Evolutionary conservation across 1,139 yeast genomes (phyloP).

Genomic region (Saccharomyces hybrid): DNA sequence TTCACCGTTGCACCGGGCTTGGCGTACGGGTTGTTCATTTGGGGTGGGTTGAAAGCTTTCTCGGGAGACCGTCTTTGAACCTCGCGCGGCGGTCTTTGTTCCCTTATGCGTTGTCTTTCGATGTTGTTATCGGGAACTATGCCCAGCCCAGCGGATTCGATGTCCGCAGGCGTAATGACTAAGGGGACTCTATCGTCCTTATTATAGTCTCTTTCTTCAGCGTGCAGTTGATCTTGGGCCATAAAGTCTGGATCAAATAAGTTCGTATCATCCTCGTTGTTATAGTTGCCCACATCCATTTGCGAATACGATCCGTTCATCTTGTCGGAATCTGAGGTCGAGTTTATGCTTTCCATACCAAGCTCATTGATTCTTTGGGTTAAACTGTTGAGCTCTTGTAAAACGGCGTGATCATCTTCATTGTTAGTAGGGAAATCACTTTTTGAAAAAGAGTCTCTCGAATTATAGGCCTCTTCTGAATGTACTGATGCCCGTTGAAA

Average conservation of each 20-base stretch:
- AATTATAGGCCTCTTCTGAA: neutral
- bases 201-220: slow-evolving; percentile 15
- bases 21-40: neutral
- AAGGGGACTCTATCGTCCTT: slow-evolving; percentile 6
- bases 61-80: neutral
- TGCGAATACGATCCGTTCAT: neutral
- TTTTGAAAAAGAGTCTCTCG: neutral
- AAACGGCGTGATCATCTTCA: slow-evolving; percentile 2
- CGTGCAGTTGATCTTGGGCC: slow-evolving; percentile 26
- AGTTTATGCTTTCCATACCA: slow-evolving; percentile 8
- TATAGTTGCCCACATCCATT: neutral
- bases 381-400: slow-evolving; percentile 12
- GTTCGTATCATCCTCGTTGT: slow-evolving; percentile 13
- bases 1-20: neutral
- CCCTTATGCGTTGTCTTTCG: slow-evolving; percentile 1
- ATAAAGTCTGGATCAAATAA: slow-evolving; percentile 31
- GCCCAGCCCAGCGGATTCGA: neutral
- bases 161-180: neutral
- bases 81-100: neutral
- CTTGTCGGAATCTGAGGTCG: neutral
- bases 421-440: neutral
- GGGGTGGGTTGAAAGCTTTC: neutral
- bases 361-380: slow-evolving; percentile 19
- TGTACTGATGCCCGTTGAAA: neutral
- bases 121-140: neutral